These are phyloP conservation scores for Groenewaldozyma auringiensis DNA, from an alignment of 1,139 yeast genomes.

Conservation along the genomic window DNA sequence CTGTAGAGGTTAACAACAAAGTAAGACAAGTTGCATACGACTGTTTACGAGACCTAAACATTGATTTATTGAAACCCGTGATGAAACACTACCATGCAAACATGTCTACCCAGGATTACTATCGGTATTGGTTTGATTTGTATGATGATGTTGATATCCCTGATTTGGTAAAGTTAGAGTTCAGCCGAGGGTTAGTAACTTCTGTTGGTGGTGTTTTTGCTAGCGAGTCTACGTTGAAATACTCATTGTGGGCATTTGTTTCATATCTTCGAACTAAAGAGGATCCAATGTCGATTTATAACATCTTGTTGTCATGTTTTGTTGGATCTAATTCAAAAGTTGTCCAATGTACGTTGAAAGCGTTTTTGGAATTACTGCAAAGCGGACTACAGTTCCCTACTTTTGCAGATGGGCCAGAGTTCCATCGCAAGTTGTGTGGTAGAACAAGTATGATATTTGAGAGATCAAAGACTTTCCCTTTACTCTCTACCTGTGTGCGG, in stretches of 20 bases:
- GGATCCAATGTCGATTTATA: neutral
- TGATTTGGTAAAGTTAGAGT: constrained; percentile 27
- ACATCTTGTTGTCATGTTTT: neutral
- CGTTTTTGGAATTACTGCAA: constrained; percentile 13
- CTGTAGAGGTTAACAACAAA: constrained; percentile 45
- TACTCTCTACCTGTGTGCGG: constrained; percentile 15
- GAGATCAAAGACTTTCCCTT: constrained; percentile 15
- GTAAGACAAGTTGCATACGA: constrained; percentile 30
- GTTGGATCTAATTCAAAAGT: constrained; percentile 1
- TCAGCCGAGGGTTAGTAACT: constrained; percentile 51
- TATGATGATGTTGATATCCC: neutral
- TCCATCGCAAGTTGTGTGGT: neutral
- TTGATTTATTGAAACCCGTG: constrained; percentile 1
- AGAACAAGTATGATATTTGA: constrained; percentile 12
- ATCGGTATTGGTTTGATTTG: neutral
- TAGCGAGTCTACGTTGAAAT: constrained; percentile 40
- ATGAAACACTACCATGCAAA: neutral
- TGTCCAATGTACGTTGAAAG: constrained; percentile 13
- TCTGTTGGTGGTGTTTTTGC: constrained; percentile 60
- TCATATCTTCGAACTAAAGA: constrained; percentile 25
- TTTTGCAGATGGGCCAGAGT: constrained; percentile 6
- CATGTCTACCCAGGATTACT: neutral
- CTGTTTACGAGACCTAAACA: constrained; percentile 18
- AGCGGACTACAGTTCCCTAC: constrained; percentile 13
- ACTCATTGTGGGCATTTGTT: constrained; percentile 40